Evolutionary conservation across 1,139 yeast species (phyloP), one percentile per base, ranked within the genome.

Genomic region (Blastobotrys malaysiensis): DNA sequence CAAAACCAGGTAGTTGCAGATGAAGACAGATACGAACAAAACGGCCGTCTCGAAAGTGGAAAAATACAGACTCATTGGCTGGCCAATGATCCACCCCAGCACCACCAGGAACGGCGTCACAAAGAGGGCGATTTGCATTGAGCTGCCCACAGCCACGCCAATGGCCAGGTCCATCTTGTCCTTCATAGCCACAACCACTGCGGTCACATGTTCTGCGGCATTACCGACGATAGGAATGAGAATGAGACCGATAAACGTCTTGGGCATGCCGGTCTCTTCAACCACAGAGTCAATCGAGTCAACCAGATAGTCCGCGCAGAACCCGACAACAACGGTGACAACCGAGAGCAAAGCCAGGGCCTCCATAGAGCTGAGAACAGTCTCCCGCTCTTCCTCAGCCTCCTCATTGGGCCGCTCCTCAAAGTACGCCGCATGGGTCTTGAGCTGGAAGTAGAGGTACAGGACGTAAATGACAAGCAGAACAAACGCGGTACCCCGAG

Each of bases 171-270:
- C 98, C 97, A 95, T 93, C 73, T 95, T 93, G 72, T 93, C 89
- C 73, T 90, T 90, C 81, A 85, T 82, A 26, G 99, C 98, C 50
- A 93, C 98, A 59, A 89, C 80, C 49, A 93, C 86, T 1, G 98
- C 97, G 16, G 98, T 93, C 50, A 88, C 98, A 70, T 93, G 99
- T 72, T 93, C 99, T 13, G 99, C 98, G 1, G 99, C 99, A 66
- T 93, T 93, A 56, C 99, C 99, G 27, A 93, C 98, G 60, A 95
- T 91, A 50, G 99, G 99, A 59, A 93, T 84, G 50, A 93, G 83
- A 63, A 93, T 86, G 62, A 93, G 77, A 70, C 99, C 99, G 64
- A 93, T 89, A 66, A 93, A 93, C 0, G 98, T 91, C 77, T 91
- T 93, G 51, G 96, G 87, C 59, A 93, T 77, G 3, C 97, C 97